Conservation (phyloP, 352 stramenopile genomes). For the Blastocystis sp. region DNA sequence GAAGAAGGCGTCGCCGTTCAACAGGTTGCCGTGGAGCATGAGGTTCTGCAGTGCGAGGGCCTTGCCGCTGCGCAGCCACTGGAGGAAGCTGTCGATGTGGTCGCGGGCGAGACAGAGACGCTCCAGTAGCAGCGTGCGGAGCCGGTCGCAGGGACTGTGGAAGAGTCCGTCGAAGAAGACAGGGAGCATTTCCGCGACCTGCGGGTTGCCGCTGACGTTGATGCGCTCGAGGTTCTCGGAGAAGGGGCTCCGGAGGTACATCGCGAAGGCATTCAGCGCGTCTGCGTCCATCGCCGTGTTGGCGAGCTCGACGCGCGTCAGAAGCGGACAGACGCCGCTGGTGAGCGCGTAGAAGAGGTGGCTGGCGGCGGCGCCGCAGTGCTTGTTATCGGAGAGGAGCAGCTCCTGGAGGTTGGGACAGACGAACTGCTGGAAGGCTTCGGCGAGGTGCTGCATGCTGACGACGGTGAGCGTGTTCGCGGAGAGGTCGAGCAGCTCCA, state of each 20-base stretch:
- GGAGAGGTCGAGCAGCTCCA: neutral
- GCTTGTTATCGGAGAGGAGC: neutral
- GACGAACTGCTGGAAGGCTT: neutral
- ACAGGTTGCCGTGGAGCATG: neutral
- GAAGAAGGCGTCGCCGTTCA: neutral
- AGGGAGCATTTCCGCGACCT: neutral
- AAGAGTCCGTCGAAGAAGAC: neutral
- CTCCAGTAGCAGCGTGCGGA: slow-evolving; percentile 8
- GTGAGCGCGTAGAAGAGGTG: neutral
- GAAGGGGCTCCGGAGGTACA: neutral
- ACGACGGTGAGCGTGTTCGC: neutral
- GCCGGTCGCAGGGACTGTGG: neutral
- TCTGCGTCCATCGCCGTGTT: neutral
- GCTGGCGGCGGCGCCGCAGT: neutral
- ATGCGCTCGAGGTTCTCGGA: slow-evolving; percentile 16
- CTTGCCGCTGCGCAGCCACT: neutral
- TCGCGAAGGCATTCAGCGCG: neutral
- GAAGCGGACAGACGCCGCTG: neutral
- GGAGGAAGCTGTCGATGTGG: neutral
- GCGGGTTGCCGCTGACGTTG: neutral
- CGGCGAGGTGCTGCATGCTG: neutral
- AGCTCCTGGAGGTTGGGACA: neutral
- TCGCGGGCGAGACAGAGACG: neutral
- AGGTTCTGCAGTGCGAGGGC: neutral
- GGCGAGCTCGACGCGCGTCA: neutral